Evolutionary conservation across 345 rosid genomes (phyloP), one percentile per base, ranked within the genome.

Genomic region (Citrus cavaleriei): DNA sequence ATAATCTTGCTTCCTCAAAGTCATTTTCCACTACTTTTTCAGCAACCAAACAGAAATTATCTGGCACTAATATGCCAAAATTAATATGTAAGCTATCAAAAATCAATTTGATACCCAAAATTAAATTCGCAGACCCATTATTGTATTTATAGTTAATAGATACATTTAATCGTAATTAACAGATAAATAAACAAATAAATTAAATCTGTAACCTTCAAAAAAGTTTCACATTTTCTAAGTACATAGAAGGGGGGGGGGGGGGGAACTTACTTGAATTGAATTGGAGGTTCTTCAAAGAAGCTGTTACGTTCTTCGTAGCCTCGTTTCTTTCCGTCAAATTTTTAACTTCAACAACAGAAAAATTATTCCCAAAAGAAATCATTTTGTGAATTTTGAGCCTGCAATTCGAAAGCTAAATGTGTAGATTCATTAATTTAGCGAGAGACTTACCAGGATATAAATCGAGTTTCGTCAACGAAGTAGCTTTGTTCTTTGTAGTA

Each of bases 381-480:
- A 61, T 38, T 61, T 42, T 60, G 38, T 7, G 40, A 40, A 38
- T 2, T 14, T 65, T 7, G 12, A 65, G 69, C 69, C 69, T 65
- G 69, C 24, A 34, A 65, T 65, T 65, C 46, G 46, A 34, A 32
- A 19, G 27, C 12, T 6, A 1, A 19, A 6, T 14, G 2, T 18
- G 7, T 0, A 34, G 3, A 65, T 34, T 65, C 12, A 19, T 19
- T 18, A 3, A 65, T 34, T 74, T 38, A 64, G 74, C 66, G 70
- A 4, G 40, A 32, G 10, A 70, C 77, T 76, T 84, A 90, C 93
- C 70, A 82, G 85, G 58, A 78, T 77, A 84, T 80, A 88, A 79
- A 75, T 86, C 85, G n/a, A 88, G 89, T 59, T 84, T 83, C 83
- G 83, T 85, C 58, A 88, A 64, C 18, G 89, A 88, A 58, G 37